Evolutionary conservation across 176 grass and related monocot genomes (phyloP).

Genomic region (Chrysopogon serrulatus): DNA sequence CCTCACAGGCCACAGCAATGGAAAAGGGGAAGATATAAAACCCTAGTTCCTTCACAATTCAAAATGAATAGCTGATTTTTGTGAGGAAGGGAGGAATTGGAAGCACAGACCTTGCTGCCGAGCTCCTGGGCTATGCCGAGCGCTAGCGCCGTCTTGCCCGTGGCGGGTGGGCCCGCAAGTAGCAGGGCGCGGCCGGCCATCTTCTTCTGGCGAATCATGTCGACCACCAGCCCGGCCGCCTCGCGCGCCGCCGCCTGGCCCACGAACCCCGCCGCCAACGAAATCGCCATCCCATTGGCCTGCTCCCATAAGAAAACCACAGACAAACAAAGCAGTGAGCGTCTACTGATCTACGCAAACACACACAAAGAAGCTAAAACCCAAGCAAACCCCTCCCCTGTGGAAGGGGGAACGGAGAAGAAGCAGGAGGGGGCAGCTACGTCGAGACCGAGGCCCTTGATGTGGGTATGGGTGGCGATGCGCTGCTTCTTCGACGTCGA

Average conservation of each 20-base stretch:
- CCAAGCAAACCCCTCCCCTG: conserved; percentile 35
- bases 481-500: conserved; percentile 89
- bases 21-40: background rate
- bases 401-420: background rate
- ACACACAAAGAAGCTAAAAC: conserved; percentile 11
- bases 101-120: conserved; percentile 77
- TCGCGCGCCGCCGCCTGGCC: conserved; percentile 81
- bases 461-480: conserved; percentile 88
- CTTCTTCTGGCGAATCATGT: conserved; percentile 97
- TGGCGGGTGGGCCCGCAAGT: conserved; percentile 78
- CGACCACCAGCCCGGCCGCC: conserved; percentile 62
- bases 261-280: conserved; percentile 83
- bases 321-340: background rate
- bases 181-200: conserved; percentile 92
- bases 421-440: conserved; percentile 25
- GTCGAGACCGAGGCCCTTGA: conserved; percentile 96
- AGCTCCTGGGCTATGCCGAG: conserved; percentile 95
- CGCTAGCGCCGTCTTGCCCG: conserved; percentile 84
- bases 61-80: background rate
- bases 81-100: background rate
- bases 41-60: background rate
- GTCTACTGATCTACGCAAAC: conserved; percentile 1
- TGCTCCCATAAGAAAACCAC: conserved; percentile 11
- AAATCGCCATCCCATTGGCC: conserved; percentile 54
- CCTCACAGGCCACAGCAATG: background rate